Evolutionary conservation across 2,329 filamentous ascomycete genomes (phyloP).

Genomic region (Drechslerella coelobrocha): DNA sequence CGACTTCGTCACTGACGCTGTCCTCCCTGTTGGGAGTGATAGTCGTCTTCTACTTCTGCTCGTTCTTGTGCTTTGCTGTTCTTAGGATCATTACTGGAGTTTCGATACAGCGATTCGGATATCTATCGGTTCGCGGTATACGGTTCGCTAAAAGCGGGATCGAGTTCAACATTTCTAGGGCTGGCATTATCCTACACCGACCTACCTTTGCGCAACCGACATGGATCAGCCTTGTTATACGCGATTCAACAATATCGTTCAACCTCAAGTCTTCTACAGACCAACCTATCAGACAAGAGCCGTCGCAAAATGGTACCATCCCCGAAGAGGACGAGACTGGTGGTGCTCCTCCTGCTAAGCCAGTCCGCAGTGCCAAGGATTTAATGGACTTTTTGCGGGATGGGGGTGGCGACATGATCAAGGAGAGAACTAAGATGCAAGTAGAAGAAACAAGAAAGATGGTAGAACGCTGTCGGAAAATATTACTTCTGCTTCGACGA

Average conservation of each 20-base stretch:
- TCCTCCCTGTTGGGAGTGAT: constrained; percentile 83
- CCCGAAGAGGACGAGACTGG: constrained; percentile 52
- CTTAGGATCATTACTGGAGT: constrained; percentile 90
- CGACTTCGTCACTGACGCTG: constrained; percentile 43
- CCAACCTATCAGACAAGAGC: constrained; percentile 44
- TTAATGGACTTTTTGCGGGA: constrained; percentile 50
- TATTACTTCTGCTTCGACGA: constrained; percentile 76
- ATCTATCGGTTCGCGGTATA: constrained; percentile 87
- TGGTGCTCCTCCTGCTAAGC: constrained; percentile 24
- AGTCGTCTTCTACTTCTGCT: constrained; percentile 84
- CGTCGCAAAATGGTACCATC: constrained; percentile 50
- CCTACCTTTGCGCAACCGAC: constrained; percentile 97
- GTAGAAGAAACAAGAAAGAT: constrained; percentile 53
- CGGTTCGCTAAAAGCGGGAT: constrained; percentile 89
- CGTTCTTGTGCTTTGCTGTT: constrained; percentile 92
- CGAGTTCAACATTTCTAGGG: constrained; percentile 83
- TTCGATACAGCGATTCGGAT: constrained; percentile 93
- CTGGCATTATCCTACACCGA: constrained; percentile 86
- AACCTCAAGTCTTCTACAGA: constrained; percentile 62
- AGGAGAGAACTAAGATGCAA: constrained; percentile 51
- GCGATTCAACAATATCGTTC: constrained; percentile 82
- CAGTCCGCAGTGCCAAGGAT: constrained; percentile 51
- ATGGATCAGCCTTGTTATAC: constrained; percentile 89
- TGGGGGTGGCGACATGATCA: constrained; percentile 49
- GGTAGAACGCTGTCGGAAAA: constrained; percentile 34